These are phyloP conservation scores for Debaryomyces udenii DNA, from an alignment of 1,139 yeast genomes.

Conservation along the genomic window DNA sequence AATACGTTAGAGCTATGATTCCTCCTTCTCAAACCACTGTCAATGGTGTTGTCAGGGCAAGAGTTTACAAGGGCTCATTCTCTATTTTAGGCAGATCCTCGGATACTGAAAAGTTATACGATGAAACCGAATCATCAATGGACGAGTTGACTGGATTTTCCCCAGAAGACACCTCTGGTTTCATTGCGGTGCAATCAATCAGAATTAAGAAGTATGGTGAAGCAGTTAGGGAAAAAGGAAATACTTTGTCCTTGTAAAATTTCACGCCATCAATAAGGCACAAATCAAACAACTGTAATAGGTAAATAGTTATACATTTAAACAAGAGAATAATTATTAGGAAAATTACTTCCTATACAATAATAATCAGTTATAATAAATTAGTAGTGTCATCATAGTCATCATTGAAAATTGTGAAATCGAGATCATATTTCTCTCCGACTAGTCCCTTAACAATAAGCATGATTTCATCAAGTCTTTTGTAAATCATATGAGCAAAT, in stretches of 20 bases:
- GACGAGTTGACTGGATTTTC: conserved; percentile 98
- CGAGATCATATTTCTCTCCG: conserved; percentile 32
- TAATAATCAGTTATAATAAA: neutral
- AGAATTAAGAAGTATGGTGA: conserved; percentile 98
- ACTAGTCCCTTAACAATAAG: conserved; percentile 37
- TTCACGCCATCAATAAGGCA: neutral
- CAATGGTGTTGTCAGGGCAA: conserved; percentile 93
- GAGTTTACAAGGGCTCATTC: conserved; percentile 89
- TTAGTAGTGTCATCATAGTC: conserved; percentile 1
- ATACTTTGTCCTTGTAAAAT: conserved; percentile 46
- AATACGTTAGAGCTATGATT: conserved; percentile 90
- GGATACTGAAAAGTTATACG: conserved; percentile 92
- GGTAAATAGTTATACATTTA: conserved; percentile 5
- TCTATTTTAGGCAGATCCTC: conserved; percentile 91
- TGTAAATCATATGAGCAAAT: conserved; percentile 36
- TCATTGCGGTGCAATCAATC: conserved; percentile 96
- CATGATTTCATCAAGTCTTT: conserved; percentile 35
- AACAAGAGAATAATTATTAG: neutral
- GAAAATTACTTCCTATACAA: too few species aligned
- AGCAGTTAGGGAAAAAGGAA: conserved; percentile 81
- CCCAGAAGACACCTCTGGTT: conserved; percentile 96
- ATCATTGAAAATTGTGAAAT: conserved; percentile 6
- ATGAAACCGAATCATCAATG: conserved; percentile 98
- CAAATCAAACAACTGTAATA: conserved; percentile 2
- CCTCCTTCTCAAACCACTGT: conserved; percentile 93